Conservation (phyloP, 495 filamentous ascomycete genomes). For the Astrothelium macrocarpum region DNA sequence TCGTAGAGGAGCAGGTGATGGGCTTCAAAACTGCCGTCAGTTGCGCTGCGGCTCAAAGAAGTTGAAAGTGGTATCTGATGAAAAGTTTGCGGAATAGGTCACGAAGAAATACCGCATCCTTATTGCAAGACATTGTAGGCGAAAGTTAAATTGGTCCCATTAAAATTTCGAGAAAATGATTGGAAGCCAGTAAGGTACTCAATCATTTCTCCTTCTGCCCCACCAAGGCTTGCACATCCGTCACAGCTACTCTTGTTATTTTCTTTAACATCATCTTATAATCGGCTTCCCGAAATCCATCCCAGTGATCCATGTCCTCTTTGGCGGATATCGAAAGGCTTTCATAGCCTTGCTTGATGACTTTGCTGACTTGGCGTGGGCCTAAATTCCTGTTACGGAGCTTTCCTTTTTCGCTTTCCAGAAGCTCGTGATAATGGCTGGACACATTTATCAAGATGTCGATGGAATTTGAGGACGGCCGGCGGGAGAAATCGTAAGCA, state of each 20-base stretch:
- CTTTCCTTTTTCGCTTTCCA: conserved; percentile 50
- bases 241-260: conserved; percentile 67
- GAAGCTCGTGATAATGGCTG: conserved; percentile 73
- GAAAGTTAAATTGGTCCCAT: neutral
- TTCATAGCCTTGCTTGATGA: conserved; percentile 95
- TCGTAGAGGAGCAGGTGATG: no score
- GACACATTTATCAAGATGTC: conserved; percentile 76
- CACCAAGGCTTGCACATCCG: conserved; percentile 46
- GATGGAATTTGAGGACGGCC: conserved; percentile 50
- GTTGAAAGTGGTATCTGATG: no score
- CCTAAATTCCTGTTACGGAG: conserved; percentile 51
- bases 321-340: conserved; percentile 77
- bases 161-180: neutral
- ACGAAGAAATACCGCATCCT: no score
- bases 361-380: conserved; percentile 72
- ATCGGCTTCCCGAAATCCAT: conserved; percentile 65
- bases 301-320: conserved; percentile 74
- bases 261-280: conserved; percentile 61
- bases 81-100: no score
- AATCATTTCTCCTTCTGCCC: conserved; percentile 9
- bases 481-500: conserved; percentile 49
- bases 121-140: no score
- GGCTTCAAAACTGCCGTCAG: no score
- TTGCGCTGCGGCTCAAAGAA: no score
- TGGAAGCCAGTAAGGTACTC: neutral